Evolutionary conservation across 202 grass and related monocot genomes (phyloP).

Genomic region (Dendrocalamus latiflorus): DNA sequence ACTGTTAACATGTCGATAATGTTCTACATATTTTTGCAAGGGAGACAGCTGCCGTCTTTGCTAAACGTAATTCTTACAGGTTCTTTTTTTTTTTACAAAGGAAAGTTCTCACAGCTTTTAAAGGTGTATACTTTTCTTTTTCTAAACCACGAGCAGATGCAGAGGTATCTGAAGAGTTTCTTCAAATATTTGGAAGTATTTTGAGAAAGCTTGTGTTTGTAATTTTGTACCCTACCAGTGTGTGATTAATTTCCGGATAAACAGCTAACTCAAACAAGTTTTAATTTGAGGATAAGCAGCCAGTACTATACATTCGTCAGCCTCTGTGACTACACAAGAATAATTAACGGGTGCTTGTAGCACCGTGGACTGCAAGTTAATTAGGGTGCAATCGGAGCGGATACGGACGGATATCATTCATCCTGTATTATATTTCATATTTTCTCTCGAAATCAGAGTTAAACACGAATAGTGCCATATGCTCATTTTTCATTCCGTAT

Average conservation of each 20-base stretch:
- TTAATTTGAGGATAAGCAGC: conserved; percentile 3
- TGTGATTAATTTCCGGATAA: not conserved
- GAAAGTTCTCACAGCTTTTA: not conserved
- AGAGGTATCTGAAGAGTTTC: not conserved
- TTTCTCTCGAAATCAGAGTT: too few relatives aligned
- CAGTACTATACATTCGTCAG: conserved; percentile 16
- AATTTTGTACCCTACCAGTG: not conserved
- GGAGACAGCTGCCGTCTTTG: not conserved
- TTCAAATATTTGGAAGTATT: not conserved
- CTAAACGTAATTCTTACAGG: not conserved
- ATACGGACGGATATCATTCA: too few relatives aligned
- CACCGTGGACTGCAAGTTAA: conserved; percentile 32
- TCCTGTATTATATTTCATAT: too few relatives aligned
- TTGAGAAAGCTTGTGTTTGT: not conserved
- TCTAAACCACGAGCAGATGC: not conserved
- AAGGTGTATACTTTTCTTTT: not conserved
- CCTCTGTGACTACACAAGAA: conserved; percentile 1
- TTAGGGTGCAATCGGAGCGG: too few relatives aligned
- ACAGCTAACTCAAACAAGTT: not conserved
- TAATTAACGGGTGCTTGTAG: conserved; percentile 13
- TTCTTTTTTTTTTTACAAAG: not conserved
- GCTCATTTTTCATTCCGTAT: too few relatives aligned
- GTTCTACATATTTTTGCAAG: not conserved
- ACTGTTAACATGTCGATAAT: not conserved
- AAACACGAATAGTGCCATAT: too few relatives aligned